Conservation (phyloP, 2,329 filamentous ascomycete genomes). For the Hirsutella minnesotensis region DNA sequence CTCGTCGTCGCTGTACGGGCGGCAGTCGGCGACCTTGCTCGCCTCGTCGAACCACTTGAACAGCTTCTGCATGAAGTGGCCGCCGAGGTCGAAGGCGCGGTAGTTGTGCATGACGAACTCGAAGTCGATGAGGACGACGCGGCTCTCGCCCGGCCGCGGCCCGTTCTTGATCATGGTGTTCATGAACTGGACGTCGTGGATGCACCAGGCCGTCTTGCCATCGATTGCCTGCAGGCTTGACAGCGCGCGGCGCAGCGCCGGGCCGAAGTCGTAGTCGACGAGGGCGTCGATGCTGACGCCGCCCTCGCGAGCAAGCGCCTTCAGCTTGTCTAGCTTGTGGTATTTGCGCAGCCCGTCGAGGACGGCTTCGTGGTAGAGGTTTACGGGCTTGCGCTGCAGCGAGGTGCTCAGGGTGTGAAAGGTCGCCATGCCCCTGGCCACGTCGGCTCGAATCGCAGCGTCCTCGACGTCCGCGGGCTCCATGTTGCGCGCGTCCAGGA, state of each 20-base stretch:
- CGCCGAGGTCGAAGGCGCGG: slow-evolving; percentile 10
- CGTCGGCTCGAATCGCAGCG: slow-evolving; percentile 4
- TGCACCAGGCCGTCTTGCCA: slow-evolving; percentile 7
- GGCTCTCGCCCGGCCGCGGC: neutral
- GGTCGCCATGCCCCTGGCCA: slow-evolving; percentile 6
- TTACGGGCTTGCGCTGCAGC: neutral
- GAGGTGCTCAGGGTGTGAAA: slow-evolving; percentile 3
- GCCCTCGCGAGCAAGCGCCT: slow-evolving; percentile 3
- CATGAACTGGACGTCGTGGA: slow-evolving; percentile 11
- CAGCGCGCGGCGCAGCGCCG: neutral
- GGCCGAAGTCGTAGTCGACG: slow-evolving; percentile 7
- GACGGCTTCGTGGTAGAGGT: slow-evolving; percentile 6
- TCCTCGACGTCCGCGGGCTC: slow-evolving; percentile 8
- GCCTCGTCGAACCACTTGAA: slow-evolving; percentile 9
- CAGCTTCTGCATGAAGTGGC: slow-evolving; percentile 10
- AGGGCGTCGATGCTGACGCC: slow-evolving; percentile 6
- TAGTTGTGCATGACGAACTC: slow-evolving; percentile 9
- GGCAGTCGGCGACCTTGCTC: slow-evolving; percentile 7
- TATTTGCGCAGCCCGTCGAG: slow-evolving; percentile 3
- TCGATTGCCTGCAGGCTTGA: slow-evolving; percentile 2
- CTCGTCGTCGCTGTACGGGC: slow-evolving; percentile 6
- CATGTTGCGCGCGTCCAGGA: slow-evolving; percentile 7
- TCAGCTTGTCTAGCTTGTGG: slow-evolving; percentile 5
- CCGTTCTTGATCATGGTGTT: slow-evolving; percentile 7
- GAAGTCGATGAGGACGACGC: slow-evolving; percentile 7